Evolutionary conservation across 2,329 filamentous ascomycete species (phyloP).

Genomic region (Ilyonectria destructans): DNA sequence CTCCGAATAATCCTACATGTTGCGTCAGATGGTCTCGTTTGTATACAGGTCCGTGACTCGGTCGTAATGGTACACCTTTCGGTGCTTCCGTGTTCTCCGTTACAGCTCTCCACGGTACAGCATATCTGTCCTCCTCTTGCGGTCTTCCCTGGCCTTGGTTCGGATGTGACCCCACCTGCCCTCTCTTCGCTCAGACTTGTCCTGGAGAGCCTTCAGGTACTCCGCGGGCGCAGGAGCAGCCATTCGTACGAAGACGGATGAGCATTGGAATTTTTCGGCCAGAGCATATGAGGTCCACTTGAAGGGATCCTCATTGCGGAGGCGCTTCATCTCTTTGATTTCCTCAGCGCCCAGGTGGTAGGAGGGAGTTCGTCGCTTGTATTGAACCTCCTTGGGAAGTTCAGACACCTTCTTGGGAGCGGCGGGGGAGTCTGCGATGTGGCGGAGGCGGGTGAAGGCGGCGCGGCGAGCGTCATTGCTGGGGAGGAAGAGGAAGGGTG

Average conservation of each 20-base stretch:
- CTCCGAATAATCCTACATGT: conserved; percentile 47
- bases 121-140: conserved; percentile 68
- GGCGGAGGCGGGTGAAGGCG: conserved; percentile 64
- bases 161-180: conserved; percentile 72
- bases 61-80: conserved; percentile 20
- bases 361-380: conserved; percentile 55
- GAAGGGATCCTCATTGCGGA: conserved; percentile 69
- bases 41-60: conserved; percentile 41
- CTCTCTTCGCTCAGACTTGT: conserved; percentile 65
- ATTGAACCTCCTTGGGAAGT: conserved; percentile 56
- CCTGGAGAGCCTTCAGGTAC: conserved; percentile 64
- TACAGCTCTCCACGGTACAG: conserved; percentile 69
- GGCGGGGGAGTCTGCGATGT: conserved; percentile 48
- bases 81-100: conserved; percentile 19
- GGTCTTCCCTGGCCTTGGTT: conserved; percentile 70
- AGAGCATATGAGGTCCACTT: conserved; percentile 70
- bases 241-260: conserved; percentile 71
- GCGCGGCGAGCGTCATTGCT: conserved; percentile 69
- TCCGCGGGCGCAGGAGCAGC: conserved; percentile 66
- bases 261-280: conserved; percentile 71
- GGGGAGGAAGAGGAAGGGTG: conserved; percentile 78
- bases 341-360: conserved; percentile 71
- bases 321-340: conserved; percentile 72
- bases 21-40: conserved; percentile 37
- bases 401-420: conserved; percentile 39